Base-by-base conservation (phyloP, 208 protist genomes). In the Trypanosoma lewisi region DNA sequence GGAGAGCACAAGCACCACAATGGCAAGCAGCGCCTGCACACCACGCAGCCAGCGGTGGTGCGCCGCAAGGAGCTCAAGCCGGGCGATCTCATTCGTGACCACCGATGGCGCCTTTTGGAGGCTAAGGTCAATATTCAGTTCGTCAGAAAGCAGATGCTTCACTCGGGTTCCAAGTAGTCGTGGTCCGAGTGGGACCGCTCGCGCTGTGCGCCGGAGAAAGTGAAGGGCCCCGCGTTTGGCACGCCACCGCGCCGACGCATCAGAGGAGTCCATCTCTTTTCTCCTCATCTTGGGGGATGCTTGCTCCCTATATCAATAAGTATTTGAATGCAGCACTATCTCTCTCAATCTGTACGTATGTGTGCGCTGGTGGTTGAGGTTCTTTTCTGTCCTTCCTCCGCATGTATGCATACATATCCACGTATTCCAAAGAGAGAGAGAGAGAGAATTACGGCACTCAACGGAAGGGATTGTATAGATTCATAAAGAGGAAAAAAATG, bases 21-120 rank as follows among this genome's bases (percentile, higher is more conserved):
- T 79, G 16, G 81, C 63, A 30, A 91, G 60, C 17, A 91, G 44
- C 23, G 81, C 80, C 64, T 83, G 81, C 17, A 91, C 79, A 21
- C 84, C 84, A 34, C 84, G 80, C 53, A 91, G 67, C 79, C 81
- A 88, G 48, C 80, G 78, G 58, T 86, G 81, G 52, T 87, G 88
- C 12, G 83, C 74, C 3, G 80, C 56, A 19, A 91, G 73, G 27
- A 84, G 54, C 67, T 91, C 84, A 51, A 88, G 65, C 27, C 57
- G 69, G 12, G 73, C 69, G 39, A 91, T 73, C 47, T 80, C 75
- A 56, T 63, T 68, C 27, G 75, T 73, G n/a, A 87, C 71, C 21
- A 66, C 55, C 36, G 54, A 71, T 21, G 84, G 84, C 31, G 69
- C 67, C 54, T 82, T 81, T 33, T 79, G 68, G 51, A 78, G 82